phyloP scores from a whole-genome alignment of 2,329 filamentous ascomycete genomes.

The Colletotrichum sp. region DNA sequence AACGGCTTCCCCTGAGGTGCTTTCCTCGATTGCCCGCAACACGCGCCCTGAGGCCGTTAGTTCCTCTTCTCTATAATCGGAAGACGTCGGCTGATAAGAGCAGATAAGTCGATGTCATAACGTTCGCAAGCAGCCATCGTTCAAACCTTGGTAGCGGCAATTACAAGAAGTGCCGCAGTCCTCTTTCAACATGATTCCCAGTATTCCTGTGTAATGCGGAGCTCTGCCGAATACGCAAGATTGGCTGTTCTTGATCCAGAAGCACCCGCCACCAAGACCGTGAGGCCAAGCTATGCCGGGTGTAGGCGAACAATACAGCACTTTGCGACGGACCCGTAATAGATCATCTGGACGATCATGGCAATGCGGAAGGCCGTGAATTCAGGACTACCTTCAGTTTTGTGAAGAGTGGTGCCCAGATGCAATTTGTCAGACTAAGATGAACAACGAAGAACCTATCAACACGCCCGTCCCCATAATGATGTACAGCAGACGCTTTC shows the following conservation, averaged over 20 bases:
- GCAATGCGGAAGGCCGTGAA: neutral
- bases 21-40: neutral
- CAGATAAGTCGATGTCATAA: neutral
- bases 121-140: neutral
- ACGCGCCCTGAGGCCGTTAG: neutral
- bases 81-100: neutral
- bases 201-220: neutral
- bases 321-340: neutral
- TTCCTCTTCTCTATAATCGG: neutral
- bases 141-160: neutral
- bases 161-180: neutral
- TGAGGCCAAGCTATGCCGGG: neutral
- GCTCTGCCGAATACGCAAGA: neutral
- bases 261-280: neutral
- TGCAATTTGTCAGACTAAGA: too few relatives aligned
- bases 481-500: neutral
- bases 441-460: too few relatives aligned
- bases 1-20: neutral
- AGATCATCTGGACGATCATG: neutral
- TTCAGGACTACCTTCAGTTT: too few relatives aligned
- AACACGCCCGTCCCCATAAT: too few relatives aligned
- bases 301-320: neutral
- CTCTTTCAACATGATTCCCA: neutral
- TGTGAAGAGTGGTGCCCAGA: too few relatives aligned
- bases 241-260: neutral